Evolutionary conservation across 371 early-diverging fungal genomes (phyloP).

Genomic region (Circinella minor): DNA sequence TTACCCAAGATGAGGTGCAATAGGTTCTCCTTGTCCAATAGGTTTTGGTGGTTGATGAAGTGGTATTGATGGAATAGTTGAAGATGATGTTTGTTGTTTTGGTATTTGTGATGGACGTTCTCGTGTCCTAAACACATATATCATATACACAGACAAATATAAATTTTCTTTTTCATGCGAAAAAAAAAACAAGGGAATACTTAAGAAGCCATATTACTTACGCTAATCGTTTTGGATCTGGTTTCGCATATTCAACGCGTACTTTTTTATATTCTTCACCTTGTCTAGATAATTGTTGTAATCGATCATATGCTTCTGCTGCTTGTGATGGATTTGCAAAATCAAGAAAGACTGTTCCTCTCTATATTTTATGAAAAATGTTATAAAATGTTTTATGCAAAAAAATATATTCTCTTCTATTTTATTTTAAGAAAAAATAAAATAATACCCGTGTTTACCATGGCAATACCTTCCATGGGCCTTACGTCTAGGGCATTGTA

Average conservation of each 20-base stretch:
- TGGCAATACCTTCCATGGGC: constrained; percentile 39
- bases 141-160: not conserved
- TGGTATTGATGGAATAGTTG: not conserved
- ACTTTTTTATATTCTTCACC: constrained; percentile 39
- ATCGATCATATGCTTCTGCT: constrained; percentile 33
- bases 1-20: constrained; percentile 43
- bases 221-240: constrained; percentile 28
- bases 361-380: constrained; percentile 19
- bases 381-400: not conserved
- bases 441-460: constrained; percentile 32
- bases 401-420: not conserved
- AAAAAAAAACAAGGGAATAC: not conserved
- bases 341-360: constrained; percentile 57
- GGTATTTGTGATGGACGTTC: not conserved
- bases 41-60: not conserved
- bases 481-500: constrained; percentile 37
- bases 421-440: not conserved
- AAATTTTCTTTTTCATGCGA: not conserved
- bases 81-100: not conserved
- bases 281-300: constrained; percentile 23
- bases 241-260: constrained; percentile 54
- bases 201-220: not conserved
- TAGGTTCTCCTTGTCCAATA: constrained; percentile 11
- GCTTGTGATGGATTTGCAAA: constrained; percentile 47
- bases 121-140: not conserved